Evolutionary conservation across 371 early-diverging fungal species (phyloP).

Genomic region (Mortierella sp.): DNA sequence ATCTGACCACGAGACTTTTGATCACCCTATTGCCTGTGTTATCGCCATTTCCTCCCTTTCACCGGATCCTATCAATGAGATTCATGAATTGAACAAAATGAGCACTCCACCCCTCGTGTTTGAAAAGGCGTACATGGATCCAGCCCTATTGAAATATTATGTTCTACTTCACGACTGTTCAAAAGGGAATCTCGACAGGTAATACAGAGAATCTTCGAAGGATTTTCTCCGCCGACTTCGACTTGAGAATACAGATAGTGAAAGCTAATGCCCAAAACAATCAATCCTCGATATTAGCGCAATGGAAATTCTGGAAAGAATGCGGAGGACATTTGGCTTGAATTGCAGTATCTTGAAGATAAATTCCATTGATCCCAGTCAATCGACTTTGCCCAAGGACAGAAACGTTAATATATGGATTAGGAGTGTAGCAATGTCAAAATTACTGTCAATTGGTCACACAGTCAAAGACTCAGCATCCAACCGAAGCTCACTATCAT

Average conservation of each 20-base stretch:
- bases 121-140: slow-evolving; percentile 76
- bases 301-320: slow-evolving; percentile 67
- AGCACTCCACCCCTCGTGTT: slow-evolving; percentile 69
- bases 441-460: slow-evolving; percentile 31
- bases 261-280: neutral
- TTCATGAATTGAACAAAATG: slow-evolving; percentile 70
- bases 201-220: slow-evolving; percentile 20
- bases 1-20: slow-evolving; percentile 93
- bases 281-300: slow-evolving; percentile 59
- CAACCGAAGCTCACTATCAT: slow-evolving; percentile 34
- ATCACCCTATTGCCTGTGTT: slow-evolving; percentile 92
- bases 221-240: neutral
- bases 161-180: slow-evolving; percentile 83
- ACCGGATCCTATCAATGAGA: slow-evolving; percentile 80
- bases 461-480: slow-evolving; percentile 31
- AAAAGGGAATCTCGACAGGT: slow-evolving; percentile 67
- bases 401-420: slow-evolving; percentile 42
- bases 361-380: slow-evolving; percentile 60
- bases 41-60: slow-evolving; percentile 84
- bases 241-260: neutral
- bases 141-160: slow-evolving; percentile 76
- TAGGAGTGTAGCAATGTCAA: slow-evolving; percentile 35
- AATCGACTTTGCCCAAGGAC: slow-evolving; percentile 26
- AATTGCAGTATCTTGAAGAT: slow-evolving; percentile 73
- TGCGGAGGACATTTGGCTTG: slow-evolving; percentile 77